Conservation (phyloP, 768 basidiomycete genomes). For the Sporobolomyces phaffii region DNA sequence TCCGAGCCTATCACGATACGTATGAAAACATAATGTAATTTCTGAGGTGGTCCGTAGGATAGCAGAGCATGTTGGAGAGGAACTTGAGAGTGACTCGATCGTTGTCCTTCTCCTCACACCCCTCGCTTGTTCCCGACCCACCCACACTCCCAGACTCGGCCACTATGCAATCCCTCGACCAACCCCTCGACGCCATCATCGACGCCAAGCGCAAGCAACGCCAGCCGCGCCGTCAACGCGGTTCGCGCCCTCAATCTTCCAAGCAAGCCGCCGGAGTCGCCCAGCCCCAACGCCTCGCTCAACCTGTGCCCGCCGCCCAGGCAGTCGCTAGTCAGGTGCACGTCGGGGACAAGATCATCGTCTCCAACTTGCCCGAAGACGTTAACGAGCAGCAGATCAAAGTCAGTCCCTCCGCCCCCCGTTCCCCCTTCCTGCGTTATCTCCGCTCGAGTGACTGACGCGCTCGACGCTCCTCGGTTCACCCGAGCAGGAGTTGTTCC, state of each 20-base stretch:
- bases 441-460: not conserved
- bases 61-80: too few relatives aligned
- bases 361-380: conserved; percentile 85
- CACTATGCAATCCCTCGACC: conserved; percentile 26
- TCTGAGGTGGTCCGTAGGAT: too few relatives aligned
- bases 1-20: too few relatives aligned
- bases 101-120: not conserved
- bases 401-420: conserved; percentile 53
- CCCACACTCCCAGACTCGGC: not conserved
- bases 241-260: conserved; percentile 7
- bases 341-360: conserved; percentile 81
- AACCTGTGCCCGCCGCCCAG: not conserved
- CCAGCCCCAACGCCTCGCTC: not conserved
- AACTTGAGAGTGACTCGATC: too few relatives aligned
- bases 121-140: not conserved
- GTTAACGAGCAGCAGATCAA: conserved; percentile 90
- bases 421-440: not conserved
- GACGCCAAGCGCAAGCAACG: conserved; percentile 29
- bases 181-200: conserved; percentile 37
- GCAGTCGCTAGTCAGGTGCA: conserved; percentile 11
- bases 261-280: conserved; percentile 10
- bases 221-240: conserved; percentile 21
- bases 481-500: conserved; percentile 73
- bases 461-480: too few relatives aligned
- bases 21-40: too few relatives aligned